Base-by-base conservation (phyloP, 2,329 filamentous ascomycete species). In the Onygenales sp. region DNA sequence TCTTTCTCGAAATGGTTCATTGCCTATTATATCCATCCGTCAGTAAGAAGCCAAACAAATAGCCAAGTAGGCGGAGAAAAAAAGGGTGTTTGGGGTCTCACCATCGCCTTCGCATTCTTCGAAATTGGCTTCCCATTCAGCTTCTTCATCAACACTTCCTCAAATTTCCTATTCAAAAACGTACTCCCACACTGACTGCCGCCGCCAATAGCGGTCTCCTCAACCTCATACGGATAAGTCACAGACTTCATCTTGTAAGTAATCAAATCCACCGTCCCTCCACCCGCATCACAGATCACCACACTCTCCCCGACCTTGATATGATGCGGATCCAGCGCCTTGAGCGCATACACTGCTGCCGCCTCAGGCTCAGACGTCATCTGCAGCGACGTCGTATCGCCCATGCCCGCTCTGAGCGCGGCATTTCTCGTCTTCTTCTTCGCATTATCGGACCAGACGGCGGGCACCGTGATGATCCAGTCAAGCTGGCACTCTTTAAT, bases 1-100 rank as follows among this genome's bases (percentile, higher is more conserved):
- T 49, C 47, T 7, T 49, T 49, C 41, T 49, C 47, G 39, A 49
- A 49, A 42, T 49, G 47, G 47, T 38, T 49, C 47, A 49, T 49
- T 49, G 47, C 47, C 47, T 49, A 17, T 14, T 6, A 11, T 17
- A 6, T 17, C 39, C 13, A 33, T 13, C 4, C 11, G 46, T 49
- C 21, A 49, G 47, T 42, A 39, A 10, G 31, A 10, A 2, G 7
- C 7, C 13, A 21, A 14, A 11, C 10, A 43, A 14, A 43, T n/a
- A 8, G n/a, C n/a, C n/a, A 43, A 8, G 41, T 8, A 13, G n/a
- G n/a, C 41, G 38, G 32, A 17, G 21, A 27, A 7, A 7, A 36
- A 48, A 9, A 39, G 2, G 31, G 3, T 38, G 17, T 32, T 41
- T 32, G 10, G 21, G 41, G 11, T n/a, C 35, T 49, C 17, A 49